Conservation (phyloP, 768 basidiomycete species). For the Podaxis mareebaensis region DNA sequence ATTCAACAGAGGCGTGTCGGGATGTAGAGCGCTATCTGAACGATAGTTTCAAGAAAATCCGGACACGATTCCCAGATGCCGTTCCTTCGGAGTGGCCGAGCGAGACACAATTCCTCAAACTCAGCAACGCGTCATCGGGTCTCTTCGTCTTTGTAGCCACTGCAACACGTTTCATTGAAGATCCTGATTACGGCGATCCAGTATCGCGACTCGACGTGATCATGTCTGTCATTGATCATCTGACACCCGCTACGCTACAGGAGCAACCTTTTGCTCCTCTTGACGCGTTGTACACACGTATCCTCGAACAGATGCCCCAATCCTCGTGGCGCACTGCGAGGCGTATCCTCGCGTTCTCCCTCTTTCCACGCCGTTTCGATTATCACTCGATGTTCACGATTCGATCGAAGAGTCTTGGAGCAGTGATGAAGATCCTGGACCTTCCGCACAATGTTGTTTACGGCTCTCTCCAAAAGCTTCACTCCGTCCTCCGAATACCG, state of each 20-base stretch:
- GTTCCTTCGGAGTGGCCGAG: background rate
- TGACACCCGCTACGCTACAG: background rate
- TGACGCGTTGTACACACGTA: background rate
- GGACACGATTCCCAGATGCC: background rate
- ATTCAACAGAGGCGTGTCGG: background rate
- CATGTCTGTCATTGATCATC: background rate
- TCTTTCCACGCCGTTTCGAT: background rate
- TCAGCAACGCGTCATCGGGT: background rate
- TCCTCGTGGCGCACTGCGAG: background rate
- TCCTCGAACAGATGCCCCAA: background rate
- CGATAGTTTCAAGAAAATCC: background rate
- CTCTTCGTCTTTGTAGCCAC: background rate
- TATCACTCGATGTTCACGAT: too few relatives aligned
- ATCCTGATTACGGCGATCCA: background rate
- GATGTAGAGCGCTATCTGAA: background rate
- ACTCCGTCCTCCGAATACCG: background rate
- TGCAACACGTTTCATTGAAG: background rate
- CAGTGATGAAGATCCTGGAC: background rate
- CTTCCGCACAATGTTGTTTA: background rate
- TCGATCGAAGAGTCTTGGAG: background rate
- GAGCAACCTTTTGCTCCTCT: background rate
- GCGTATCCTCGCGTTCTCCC: background rate
- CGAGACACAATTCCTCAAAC: background rate
- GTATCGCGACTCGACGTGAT: background rate
- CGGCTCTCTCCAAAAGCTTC: background rate